Evolutionary conservation across 2,329 filamentous ascomycete genomes (phyloP).

Genomic region (Diplodia scrobiculata): DNA sequence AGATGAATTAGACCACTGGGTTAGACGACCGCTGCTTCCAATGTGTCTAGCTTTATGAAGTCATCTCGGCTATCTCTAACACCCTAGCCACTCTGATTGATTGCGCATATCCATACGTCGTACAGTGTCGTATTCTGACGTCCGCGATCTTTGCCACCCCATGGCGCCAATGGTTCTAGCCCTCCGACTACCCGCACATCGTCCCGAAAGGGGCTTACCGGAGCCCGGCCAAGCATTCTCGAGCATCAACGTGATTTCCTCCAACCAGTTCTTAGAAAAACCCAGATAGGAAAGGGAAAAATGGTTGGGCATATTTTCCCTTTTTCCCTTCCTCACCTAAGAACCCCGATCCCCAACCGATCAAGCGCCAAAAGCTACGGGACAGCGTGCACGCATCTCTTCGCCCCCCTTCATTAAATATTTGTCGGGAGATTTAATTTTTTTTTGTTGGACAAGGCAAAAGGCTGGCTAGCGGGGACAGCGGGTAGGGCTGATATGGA

Average conservation of each 20-base stretch:
- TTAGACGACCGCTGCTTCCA: neutral
- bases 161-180: neutral
- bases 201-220: neutral
- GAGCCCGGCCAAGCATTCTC: neutral
- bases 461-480: neutral
- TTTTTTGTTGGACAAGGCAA: no score
- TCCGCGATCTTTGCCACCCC: neutral
- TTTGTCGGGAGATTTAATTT: no score
- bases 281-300: neutral
- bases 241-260: neutral
- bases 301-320: neutral
- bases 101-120: neutral
- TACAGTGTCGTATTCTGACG: neutral
- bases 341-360: neutral
- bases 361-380: neutral
- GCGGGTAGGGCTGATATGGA: constrained; percentile 15
- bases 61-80: neutral
- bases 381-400: neutral
- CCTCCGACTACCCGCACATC: neutral
- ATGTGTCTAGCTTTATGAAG: neutral
- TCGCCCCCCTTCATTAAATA: neutral
- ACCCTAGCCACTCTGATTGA: neutral
- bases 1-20: constrained; percentile 20
- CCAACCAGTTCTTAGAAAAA: neutral
- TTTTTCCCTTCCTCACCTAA: neutral